Evolutionary conservation across 2,329 filamentous ascomycete species (phyloP), one percentile per base, ranked within the genome.

Genomic region (Claviceps capensis): DNA sequence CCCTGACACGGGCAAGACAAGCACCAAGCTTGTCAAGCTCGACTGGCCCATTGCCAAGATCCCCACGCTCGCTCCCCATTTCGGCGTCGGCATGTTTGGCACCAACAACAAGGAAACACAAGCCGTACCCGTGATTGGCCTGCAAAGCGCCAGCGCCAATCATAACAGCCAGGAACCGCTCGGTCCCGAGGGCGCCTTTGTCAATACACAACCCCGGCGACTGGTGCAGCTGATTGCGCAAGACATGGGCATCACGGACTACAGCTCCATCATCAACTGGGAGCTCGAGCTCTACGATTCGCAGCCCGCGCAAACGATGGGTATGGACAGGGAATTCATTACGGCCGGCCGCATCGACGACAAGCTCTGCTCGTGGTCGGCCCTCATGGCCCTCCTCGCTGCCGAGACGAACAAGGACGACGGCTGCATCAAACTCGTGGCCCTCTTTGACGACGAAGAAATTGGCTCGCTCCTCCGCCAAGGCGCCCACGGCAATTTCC

Each of bases 371-470:
- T 94, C 87, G 36, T 97, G 88, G 83, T 82, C 89, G 7, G 91
- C 93, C 7, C 76, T 96, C 50, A 83, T 90, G 67, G 90, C 82
- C 3, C 81, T 98, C 0, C 74, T 96, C 30, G 81, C 84, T 48
- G 81, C 83, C 17, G 50, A 54, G 50, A 72, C 79, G 13, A 70
- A 75, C 41, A 73, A 67, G 58, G 71, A 77, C 9, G 78, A 84
- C 54, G 77, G 82, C n/a, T 78, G 84, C 51, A 82, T 97, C 68
- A 94, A 94, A 69, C 75, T 96, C 52, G 87, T 93, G 38, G 89
- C 85, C n/a, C 83, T 96, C 60, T 97, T 97, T 63, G 93, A 97
- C 64, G 86, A 96, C 62, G 93, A 98, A 68, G 93, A 98, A 68
- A 95, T 98, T 55, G 93, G 93, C 55, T 94, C 86, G 26, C 75